These are phyloP conservation scores for Cucumis hystrix DNA, from an alignment of 306 rosid genomes.

Conservation along the genomic window DNA sequence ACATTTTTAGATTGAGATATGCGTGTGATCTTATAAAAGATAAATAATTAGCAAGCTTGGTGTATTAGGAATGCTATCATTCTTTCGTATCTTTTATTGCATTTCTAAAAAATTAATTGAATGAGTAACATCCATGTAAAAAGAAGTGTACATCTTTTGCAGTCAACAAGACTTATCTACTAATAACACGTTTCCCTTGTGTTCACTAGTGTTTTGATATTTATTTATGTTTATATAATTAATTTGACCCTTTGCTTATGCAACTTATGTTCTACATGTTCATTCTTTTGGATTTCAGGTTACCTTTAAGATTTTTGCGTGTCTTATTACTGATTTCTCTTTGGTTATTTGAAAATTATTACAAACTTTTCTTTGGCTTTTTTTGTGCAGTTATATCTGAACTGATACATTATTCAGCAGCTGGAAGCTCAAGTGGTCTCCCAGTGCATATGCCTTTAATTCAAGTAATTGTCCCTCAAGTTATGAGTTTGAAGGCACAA, in stretches of 20 bases:
- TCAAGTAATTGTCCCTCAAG: slow-evolving; percentile 92
- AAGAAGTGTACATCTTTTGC: background rate
- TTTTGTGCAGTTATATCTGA: slow-evolving; percentile 80
- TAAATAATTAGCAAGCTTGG: background rate
- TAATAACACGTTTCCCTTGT: background rate
- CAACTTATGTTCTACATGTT: background rate
- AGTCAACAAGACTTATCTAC: background rate
- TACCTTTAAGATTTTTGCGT: background rate
- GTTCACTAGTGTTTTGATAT: background rate
- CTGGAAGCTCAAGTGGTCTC: slow-evolving; percentile 57
- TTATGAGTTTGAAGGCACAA: slow-evolving; percentile 83
- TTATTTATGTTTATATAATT: background rate
- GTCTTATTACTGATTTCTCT: background rate
- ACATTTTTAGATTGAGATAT: background rate
- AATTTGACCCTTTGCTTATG: background rate
- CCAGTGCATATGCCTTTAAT: slow-evolving; percentile 77
- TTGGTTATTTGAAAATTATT: background rate
- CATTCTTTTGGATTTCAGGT: background rate
- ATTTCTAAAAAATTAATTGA: background rate
- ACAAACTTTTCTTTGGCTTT: background rate
- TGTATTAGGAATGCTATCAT: background rate
- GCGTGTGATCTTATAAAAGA: background rate
- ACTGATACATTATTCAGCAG: slow-evolving; percentile 82
- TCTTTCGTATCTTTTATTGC: background rate
- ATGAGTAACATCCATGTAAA: background rate